Conservation (phyloP, 2,329 filamentous ascomycete genomes). For the Alternaria atra region DNA sequence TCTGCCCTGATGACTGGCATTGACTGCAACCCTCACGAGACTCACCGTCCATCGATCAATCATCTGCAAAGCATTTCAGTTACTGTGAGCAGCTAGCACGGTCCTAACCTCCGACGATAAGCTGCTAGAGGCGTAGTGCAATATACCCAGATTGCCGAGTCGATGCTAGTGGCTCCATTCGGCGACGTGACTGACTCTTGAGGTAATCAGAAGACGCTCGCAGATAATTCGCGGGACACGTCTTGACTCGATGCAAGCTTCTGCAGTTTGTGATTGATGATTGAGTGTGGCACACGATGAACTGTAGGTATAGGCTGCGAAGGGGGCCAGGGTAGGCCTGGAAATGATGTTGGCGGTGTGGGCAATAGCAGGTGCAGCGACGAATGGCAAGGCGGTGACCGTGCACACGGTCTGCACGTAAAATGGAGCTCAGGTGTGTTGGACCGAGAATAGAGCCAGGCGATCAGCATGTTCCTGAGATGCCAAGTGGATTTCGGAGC, state of each 20-base stretch:
- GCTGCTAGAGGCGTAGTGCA: slow-evolving; percentile 9
- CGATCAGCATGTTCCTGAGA: slow-evolving; percentile 13
- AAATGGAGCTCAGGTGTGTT: neutral
- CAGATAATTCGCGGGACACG: neutral
- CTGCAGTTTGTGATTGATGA: slow-evolving; percentile 5
- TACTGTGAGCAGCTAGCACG: slow-evolving; percentile 19
- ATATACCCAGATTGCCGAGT: slow-evolving; percentile 28
- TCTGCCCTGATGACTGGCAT: neutral
- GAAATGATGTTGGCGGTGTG: slow-evolving; percentile 13
- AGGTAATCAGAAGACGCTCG: slow-evolving; percentile 3
- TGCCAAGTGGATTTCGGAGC: slow-evolving; percentile 4
- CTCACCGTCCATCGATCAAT: neutral
- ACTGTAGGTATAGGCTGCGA: slow-evolving; percentile 2
- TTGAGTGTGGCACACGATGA: slow-evolving; percentile 4
- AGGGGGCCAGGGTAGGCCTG: slow-evolving; percentile 1
- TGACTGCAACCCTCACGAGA: neutral
- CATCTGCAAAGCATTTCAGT: neutral
- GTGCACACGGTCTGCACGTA: slow-evolving; percentile 5
- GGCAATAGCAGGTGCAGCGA: slow-evolving; percentile 6
- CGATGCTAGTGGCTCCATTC: slow-evolving; percentile 10
- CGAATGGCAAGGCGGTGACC: slow-evolving; percentile 5
- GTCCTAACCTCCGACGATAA: slow-evolving; percentile 22
- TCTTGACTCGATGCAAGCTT: slow-evolving; percentile 18
- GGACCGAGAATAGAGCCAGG: slow-evolving; percentile 17
- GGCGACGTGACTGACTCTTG: slow-evolving; percentile 10